Conservation (phyloP, 2,329 filamentous ascomycete species). For the Emericellopsis atlantica region DNA sequence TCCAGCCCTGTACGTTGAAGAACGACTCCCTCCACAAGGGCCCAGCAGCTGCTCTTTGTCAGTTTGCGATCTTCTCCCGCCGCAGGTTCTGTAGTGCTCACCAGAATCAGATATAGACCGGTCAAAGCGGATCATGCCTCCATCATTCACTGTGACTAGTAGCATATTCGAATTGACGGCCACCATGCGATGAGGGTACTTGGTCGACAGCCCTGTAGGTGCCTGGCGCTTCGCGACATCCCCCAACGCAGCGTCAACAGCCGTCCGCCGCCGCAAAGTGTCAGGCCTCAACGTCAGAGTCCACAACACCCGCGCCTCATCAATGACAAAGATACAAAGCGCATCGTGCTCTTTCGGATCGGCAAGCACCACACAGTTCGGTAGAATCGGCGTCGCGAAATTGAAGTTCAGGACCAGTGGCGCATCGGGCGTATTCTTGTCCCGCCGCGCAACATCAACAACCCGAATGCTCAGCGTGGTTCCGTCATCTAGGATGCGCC, state of each 20-base stretch:
- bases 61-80: not conserved
- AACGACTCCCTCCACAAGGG: slow-evolving; percentile 55
- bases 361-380: slow-evolving; percentile 69
- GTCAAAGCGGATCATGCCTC: slow-evolving; percentile 60
- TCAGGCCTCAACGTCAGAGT: slow-evolving; percentile 74
- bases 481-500: slow-evolving; percentile 75
- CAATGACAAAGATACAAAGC: slow-evolving; percentile 68
- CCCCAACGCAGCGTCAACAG: slow-evolving; percentile 59
- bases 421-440: slow-evolving; percentile 48
- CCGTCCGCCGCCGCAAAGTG: slow-evolving; percentile 59
- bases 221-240: slow-evolving; percentile 66
- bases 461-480: slow-evolving; percentile 72
- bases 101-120: slow-evolving; percentile 36
- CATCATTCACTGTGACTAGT: slow-evolving; percentile 70
- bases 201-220: slow-evolving; percentile 63
- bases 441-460: slow-evolving; percentile 65
- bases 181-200: slow-evolving; percentile 68
- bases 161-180: slow-evolving; percentile 63
- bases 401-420: slow-evolving; percentile 65
- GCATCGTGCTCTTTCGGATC: slow-evolving; percentile 69
- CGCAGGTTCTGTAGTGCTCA: slow-evolving; percentile 15
- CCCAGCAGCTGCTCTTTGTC: slow-evolving; percentile 6
- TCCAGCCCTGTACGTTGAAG: slow-evolving; percentile 63
- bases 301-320: slow-evolving; percentile 67
- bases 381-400: slow-evolving; percentile 61